A percentile compares a stretch with the other conserved stretches of the same genome.
These are phyloP conservation scores for Magnaporthiopsis incrustans DNA, from an alignment of 2,329 filamentous ascomycete genomes.

Conservation along the genomic window DNA sequence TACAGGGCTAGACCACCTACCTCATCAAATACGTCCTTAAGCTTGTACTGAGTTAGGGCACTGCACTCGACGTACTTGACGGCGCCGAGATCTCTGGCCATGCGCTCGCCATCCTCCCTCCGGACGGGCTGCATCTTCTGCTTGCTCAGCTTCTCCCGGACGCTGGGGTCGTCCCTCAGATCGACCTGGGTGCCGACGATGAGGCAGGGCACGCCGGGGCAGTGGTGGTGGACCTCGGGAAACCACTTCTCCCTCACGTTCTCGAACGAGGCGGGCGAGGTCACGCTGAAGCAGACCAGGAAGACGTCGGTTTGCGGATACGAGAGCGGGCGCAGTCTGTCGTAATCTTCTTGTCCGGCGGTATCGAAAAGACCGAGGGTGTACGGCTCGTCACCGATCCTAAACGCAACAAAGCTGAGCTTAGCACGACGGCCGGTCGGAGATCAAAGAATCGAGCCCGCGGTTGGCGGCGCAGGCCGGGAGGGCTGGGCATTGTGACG, in stretches of 20 bases:
- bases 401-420: conserved; percentile 28
- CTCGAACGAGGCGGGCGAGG: conserved; percentile 93
- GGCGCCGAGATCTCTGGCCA: conserved; percentile 95
- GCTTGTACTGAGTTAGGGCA: conserved; percentile 92
- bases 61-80: conserved; percentile 99
- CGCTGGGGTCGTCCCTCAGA: conserved; percentile 79
- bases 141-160: conserved; percentile 85
- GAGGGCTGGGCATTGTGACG: not conserved
- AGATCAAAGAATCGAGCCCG: not conserved
- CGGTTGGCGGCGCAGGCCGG: not conserved
- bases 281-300: conserved; percentile 97
- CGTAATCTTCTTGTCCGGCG: conserved; percentile 98
- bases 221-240: conserved; percentile 97
- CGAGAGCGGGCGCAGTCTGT: conserved; percentile 88
- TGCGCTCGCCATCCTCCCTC: conserved; percentile 87
- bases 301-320: conserved; percentile 99
- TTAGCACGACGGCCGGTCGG: not conserved
- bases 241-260: conserved; percentile 99
- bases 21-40: conserved; percentile 99
- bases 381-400: conserved; percentile 98
- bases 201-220: conserved; percentile 91
- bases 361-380: conserved; percentile 97
- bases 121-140: conserved; percentile 93
- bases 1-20: conserved; percentile 43
- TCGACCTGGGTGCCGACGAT: conserved; percentile 98